Evolutionary conservation across 805 yeast species (phyloP).

Genomic region (Allodekkera sacchari): DNA sequence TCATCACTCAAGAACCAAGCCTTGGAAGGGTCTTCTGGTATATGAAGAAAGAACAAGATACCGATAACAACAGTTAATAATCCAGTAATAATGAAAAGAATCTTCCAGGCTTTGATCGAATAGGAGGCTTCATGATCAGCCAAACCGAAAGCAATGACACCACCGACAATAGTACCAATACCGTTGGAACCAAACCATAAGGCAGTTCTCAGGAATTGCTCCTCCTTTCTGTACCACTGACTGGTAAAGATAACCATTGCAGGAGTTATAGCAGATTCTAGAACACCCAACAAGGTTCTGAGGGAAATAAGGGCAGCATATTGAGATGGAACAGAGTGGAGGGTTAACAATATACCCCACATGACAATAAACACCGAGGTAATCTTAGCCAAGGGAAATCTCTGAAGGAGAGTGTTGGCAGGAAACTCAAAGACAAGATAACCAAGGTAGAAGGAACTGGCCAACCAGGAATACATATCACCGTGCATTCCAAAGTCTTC

Average conservation of each 20-base stretch:
- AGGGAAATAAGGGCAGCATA: constrained; percentile 39
- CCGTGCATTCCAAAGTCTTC: constrained; percentile 20
- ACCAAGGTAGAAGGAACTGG: constrained; percentile 28
- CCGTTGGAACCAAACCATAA: constrained; percentile 25
- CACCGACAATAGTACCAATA: constrained; percentile 23
- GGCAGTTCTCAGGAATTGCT: constrained; percentile 24
- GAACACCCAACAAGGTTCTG: constrained; percentile 42
- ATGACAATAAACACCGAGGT: constrained; percentile 13
- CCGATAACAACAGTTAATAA: constrained; percentile 26
- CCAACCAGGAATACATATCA: constrained; percentile 25
- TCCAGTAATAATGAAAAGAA: constrained; percentile 27
- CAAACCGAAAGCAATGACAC: constrained; percentile 25
- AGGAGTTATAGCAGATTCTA: constrained; percentile 29
- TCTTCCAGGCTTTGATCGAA: constrained; percentile 22
- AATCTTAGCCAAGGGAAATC: constrained; percentile 37
- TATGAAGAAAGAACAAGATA: constrained; percentile 16
- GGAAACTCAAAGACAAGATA: constrained; percentile 48
- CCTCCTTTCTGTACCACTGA: constrained; percentile 26
- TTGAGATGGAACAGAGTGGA: constrained; percentile 37
- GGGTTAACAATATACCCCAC: constrained; percentile 42
- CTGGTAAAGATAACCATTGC: constrained; percentile 26
- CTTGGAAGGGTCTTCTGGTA: constrained; percentile 27
- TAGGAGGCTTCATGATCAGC: constrained; percentile 18
- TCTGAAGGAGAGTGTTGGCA: constrained; percentile 37
- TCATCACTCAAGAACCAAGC: constrained; percentile 28